Evolutionary conservation across 495 filamentous ascomycete species (phyloP), one percentile per base, ranked within the genome.

Genomic region (Penicillium odoratum): DNA sequence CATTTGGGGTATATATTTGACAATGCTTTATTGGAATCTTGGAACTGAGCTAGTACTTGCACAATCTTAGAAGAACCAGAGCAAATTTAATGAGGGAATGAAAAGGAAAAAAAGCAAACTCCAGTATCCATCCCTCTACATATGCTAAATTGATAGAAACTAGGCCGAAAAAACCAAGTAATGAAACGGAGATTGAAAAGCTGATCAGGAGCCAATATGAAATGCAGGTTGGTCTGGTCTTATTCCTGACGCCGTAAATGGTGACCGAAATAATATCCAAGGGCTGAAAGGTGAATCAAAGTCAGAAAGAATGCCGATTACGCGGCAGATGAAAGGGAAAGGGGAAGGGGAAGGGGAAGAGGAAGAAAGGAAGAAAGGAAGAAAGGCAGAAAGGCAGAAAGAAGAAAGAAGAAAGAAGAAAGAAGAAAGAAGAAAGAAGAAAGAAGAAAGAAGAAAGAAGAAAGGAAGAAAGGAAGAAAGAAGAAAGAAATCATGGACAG

Each of bases 51-150:
- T 40, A 40, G 15, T 15, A n/a, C 31, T 33, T 3, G 1, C 10
- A n/a, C 38, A 36, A 40, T 13, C 15, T 15, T 40, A 13, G 38
- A 40, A 40, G 38, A 40, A 6, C 38, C 15, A n/a, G 38, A 40
- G 38, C 38, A 40, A 40, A 40, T 40, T 40, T 16, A 16, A 16
- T 7, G 2, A n/a, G 8, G n/a, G 33, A 49, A 21, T 33, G 8
- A n/a, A 49, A 49, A 21, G 9, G 25, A 38, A 25, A 4, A 36
- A 25, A 30, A 36, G 1, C 11, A 52, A 63, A 63, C 61, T 63
- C 61, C 61, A 34, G 46, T 49, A 55, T 47, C 53, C 56, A 29
- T 53, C 53, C 13, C 54, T 63, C 57, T 63, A 63, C 48, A 54
- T 53, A 59, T 63, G 61, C 56, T 57, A 49, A 54, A 54, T 30